Evolutionary conservation across 2,329 filamentous ascomycete species (phyloP).

Genomic region (Aspergillus bombycis): DNA sequence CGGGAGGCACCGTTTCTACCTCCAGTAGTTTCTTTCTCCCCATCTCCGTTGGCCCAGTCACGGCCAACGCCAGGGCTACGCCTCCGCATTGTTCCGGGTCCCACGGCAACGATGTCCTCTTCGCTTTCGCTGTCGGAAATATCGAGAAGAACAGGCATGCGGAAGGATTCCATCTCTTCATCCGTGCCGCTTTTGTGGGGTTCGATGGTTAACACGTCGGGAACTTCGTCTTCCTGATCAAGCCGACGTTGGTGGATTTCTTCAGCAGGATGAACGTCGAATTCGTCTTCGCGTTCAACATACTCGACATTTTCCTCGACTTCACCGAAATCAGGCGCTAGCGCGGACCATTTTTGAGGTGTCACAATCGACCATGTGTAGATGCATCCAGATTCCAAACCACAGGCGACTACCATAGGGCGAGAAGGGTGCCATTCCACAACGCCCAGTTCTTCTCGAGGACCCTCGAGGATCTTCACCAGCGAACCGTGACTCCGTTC

Average conservation of each 20-base stretch:
- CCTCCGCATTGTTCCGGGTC: conserved; percentile 80
- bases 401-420: conserved; percentile 86
- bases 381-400: conserved; percentile 87
- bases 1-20: conserved; percentile 27
- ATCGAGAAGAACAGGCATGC: conserved; percentile 91
- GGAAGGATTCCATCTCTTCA: conserved; percentile 66
- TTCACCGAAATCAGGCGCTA: conserved; percentile 95
- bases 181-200: conserved; percentile 64
- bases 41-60: conserved; percentile 53
- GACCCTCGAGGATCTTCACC: conserved; percentile 94
- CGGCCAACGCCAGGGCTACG: conserved; percentile 77
- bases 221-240: conserved; percentile 88
- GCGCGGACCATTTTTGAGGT: conserved; percentile 94
- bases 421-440: conserved; percentile 96
- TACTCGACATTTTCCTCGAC: conserved; percentile 99
- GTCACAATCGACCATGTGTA: conserved; percentile 96
- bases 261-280: conserved; percentile 94
- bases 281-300: conserved; percentile 92
- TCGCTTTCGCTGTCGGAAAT: conserved; percentile 94
- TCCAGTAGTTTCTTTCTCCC: conserved; percentile 29
- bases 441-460: conserved; percentile 92
- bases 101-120: conserved; percentile 74
- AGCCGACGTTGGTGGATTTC: conserved; percentile 89
- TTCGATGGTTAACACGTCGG: conserved; percentile 84
- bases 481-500: conserved; percentile 90